A percentile compares a stretch with the other conserved stretches of the same genome.
Conservation (phyloP, 768 basidiomycete genomes). For the Boletus rubescentipes region DNA sequence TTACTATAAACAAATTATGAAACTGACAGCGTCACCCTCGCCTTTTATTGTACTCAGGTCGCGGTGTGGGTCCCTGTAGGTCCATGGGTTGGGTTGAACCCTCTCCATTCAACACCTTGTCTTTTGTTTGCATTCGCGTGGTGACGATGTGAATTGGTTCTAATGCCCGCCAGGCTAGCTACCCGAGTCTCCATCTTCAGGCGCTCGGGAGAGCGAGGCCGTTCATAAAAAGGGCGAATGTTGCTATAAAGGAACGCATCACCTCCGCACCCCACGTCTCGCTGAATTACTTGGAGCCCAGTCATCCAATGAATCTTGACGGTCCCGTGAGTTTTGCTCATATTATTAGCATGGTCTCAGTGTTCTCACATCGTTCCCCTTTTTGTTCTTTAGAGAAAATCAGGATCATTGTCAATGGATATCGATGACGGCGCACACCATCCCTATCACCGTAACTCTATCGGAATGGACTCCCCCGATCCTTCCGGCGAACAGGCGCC, state of each 20-base stretch:
- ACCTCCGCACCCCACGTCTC: not conserved
- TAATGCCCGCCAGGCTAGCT: not conserved
- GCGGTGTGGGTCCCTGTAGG: slow-evolving; percentile 25
- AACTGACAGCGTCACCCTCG: not conserved
- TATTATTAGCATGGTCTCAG: not conserved
- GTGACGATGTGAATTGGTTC: slow-evolving; percentile 13
- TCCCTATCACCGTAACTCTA: not conserved
- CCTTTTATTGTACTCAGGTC: slow-evolving; percentile 19
- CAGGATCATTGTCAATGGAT: slow-evolving; percentile 10
- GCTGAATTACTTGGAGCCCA: not conserved
- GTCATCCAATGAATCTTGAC: slow-evolving; percentile 14
- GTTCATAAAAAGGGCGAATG: slow-evolving; percentile 17
- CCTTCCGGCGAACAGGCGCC: not conserved
- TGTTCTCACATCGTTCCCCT: not conserved
- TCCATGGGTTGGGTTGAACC: slow-evolving; percentile 2
- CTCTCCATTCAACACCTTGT: slow-evolving; percentile 6
- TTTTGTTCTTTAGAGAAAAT: slow-evolving; percentile 5
- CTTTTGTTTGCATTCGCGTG: slow-evolving; percentile 12
- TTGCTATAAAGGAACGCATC: not conserved
- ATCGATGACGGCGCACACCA: slow-evolving; percentile 3
- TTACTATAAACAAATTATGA: not conserved
- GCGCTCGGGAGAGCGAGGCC: not conserved
- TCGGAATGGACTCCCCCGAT: not conserved
- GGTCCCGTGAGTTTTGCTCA: slow-evolving; percentile 14
- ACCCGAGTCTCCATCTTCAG: slow-evolving; percentile 3